A percentile compares a stretch with the other conserved stretches of the same genome.
Conservation (phyloP, 225 moss, liverwort and hornwort species). For the Pseudisothecium myosuroides region DNA sequence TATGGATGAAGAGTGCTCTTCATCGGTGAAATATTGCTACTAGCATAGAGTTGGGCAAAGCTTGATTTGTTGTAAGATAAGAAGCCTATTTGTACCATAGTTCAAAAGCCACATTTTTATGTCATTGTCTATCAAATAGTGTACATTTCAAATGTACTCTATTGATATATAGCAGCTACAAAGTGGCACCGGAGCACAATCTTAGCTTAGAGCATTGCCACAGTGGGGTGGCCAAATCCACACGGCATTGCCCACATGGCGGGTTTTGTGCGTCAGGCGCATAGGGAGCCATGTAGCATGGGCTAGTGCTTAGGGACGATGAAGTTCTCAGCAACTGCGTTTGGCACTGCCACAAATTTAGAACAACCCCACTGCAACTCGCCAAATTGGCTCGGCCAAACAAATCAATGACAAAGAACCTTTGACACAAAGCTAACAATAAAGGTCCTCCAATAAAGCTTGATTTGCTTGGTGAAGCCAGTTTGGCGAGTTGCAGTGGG, state of each 20-base stretch:
- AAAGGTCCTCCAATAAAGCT: too few relatives aligned
- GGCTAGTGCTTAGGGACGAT: too few relatives aligned
- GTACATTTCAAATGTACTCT: background rate
- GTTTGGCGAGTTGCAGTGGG: too few relatives aligned
- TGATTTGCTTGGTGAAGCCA: too few relatives aligned
- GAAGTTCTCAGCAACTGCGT: rapidly evolving
- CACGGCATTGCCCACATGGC: too few relatives aligned
- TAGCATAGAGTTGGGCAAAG: rapidly evolving
- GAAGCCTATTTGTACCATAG: background rate
- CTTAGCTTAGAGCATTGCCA: background rate
- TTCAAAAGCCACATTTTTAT: background rate
- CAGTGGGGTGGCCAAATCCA: too few relatives aligned
- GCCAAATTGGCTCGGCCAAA: too few relatives aligned
- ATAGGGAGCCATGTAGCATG: rapidly evolving
- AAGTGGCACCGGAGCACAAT: background rate
- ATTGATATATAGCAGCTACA: background rate
- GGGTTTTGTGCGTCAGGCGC: rapidly evolving
- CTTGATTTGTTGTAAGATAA: background rate
- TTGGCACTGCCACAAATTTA: too few relatives aligned
- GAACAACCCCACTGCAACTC: too few relatives aligned
- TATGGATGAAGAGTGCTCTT: background rate
- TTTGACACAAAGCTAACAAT: too few relatives aligned
- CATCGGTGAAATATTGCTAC: background rate
- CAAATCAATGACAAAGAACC: too few relatives aligned
- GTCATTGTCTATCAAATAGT: background rate